Base-by-base conservation (phyloP, 305 asterid genomes). In the Ajuga reptans region DNA sequence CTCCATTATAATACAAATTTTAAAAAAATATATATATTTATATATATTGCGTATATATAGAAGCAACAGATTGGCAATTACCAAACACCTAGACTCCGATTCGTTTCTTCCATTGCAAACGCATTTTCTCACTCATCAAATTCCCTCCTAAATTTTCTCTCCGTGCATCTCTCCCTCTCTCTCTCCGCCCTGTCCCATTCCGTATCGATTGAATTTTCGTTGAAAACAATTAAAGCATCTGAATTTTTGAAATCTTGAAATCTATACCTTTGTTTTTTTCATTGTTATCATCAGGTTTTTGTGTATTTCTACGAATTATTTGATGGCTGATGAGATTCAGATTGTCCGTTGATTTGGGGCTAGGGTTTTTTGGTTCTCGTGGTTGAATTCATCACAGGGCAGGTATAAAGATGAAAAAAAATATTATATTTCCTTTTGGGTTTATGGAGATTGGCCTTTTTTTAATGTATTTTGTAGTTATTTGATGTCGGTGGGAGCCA, bases 91-190 rank as follows among this genome's bases (percentile, higher is more conserved):
- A 66, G 17, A 24, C 17, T 10, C 9, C 0, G 2, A 21, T 46
- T 42, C 18, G 0, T 4, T 14, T 7, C 43, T 4, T 36, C n/a
- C 16, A 41, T 15, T 9, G 15, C 47, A 8, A 15, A 15, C 27
- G 3, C 10, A 10, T 49, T 59, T 39, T 42, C 17, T 57, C 46
- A 6, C 42, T 5, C 18, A 41, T 39, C 73, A 36, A 53, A 59
- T 59, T 42, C 31, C 45, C 33, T 39, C 72, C 81, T 77, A 77
- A 72, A 72, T 59, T 66, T 51, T 6, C 77, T 58, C 70, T 42
- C 76, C 76, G 65, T 53, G 15, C 72, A 62, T 62, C 64, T 62
- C 68, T 72, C 41, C 11, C 42, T 36, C 42, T 36, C 71, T 41
- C 66, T 47, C 55, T 47, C 52, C 56, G 56, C 18, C 36, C 6